phyloP scores from a whole-genome alignment of 805 yeast genomes.

The Hanseniaspora singularis region DNA sequence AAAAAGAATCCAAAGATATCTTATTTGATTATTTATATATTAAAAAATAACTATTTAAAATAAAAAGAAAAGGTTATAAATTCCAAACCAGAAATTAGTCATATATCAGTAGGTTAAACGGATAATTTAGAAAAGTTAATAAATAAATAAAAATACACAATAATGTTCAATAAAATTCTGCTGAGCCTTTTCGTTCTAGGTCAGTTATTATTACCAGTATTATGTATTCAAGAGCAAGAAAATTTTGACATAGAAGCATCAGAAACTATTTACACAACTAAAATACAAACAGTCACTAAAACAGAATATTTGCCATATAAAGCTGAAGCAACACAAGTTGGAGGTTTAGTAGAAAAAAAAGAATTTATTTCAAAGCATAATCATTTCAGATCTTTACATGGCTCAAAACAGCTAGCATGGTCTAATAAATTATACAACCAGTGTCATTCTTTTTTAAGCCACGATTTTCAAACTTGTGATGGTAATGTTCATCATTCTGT shows the following conservation, averaged over 20 bases:
- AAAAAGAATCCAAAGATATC: too few species aligned
- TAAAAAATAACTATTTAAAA: too few species aligned
- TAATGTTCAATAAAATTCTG: slow-evolving; percentile 5
- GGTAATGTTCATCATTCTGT: slow-evolving; percentile 48
- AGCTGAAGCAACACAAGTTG: neutral
- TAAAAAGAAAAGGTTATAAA: too few species aligned
- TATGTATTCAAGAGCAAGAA: neutral
- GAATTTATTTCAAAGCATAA: neutral
- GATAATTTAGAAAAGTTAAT: slow-evolving; percentile 19
- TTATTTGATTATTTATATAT: too few species aligned
- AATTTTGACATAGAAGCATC: neutral
- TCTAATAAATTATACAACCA: slow-evolving; percentile 37
- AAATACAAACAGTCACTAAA: slow-evolving; percentile 1
- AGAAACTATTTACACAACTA: neutral
- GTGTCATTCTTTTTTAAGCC: slow-evolving; percentile 47
- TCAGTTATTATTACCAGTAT: neutral
- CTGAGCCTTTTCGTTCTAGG: neutral
- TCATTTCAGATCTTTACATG: slow-evolving; percentile 28
- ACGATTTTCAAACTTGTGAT: slow-evolving; percentile 38
- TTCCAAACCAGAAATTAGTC: too few species aligned
- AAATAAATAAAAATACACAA: slow-evolving; percentile 21
- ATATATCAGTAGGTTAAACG: too few species aligned
- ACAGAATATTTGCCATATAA: neutral
- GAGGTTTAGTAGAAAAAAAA: neutral
- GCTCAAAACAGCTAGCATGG: slow-evolving; percentile 46